Conservation (phyloP, 1,139 yeast species). For the Lodderomyces parapsilosis region DNA sequence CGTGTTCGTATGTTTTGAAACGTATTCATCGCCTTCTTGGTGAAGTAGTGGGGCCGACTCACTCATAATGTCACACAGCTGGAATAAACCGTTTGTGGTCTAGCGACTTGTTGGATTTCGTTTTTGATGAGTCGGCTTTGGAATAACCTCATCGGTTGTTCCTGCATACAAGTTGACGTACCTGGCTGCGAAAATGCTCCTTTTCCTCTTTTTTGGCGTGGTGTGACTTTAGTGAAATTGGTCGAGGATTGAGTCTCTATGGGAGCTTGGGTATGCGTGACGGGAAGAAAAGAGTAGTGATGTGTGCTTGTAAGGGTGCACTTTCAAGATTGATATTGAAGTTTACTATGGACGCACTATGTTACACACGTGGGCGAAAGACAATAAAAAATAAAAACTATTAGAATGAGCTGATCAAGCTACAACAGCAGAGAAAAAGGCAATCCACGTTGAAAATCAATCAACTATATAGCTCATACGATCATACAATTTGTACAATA, state of each 20-base stretch:
- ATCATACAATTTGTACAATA: slow-evolving; percentile 74
- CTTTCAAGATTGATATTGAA: no score
- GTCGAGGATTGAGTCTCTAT: no score
- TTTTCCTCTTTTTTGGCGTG: no score
- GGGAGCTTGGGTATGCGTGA: no score
- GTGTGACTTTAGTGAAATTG: no score
- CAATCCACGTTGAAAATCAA: background rate
- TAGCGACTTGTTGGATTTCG: background rate
- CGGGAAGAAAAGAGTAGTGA: no score
- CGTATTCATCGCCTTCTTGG: background rate
- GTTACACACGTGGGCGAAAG: no score
- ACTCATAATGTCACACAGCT: background rate
- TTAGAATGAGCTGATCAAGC: background rate
- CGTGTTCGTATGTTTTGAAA: slow-evolving; percentile 13
- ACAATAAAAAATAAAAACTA: no score
- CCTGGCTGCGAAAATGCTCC: slow-evolving; percentile 1
- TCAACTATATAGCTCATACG: slow-evolving; percentile 70
- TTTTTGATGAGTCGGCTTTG: background rate
- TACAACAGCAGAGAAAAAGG: background rate
- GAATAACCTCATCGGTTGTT: background rate
- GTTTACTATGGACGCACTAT: no score
- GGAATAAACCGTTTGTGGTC: background rate
- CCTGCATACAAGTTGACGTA: background rate
- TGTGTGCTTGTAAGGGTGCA: no score
- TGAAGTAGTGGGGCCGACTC: slow-evolving; percentile 1